Base-by-base conservation (phyloP, 306 rosid species). In the Corylus americana region DNA sequence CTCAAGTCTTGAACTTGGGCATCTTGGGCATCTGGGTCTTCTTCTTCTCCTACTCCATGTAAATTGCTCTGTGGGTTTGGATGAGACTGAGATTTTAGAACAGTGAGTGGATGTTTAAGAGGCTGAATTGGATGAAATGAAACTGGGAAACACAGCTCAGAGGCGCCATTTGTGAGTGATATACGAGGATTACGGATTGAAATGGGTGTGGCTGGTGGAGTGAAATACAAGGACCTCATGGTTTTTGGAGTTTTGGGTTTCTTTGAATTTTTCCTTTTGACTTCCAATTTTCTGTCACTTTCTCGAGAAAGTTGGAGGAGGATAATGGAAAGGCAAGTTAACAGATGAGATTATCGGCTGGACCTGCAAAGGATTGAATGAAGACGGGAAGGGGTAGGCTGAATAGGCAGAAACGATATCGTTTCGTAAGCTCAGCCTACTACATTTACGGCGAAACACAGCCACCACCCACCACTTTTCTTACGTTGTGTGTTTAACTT, bases 1-100 rank as follows among this genome's bases (percentile, higher is more conserved):
- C 85, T 86, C 49, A 92, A 89, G 79, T 88, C 97, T 83, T 95
- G 72, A 62, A 92, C 88, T 78, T 54, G 86, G 31, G 78, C 69
- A 45, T 82, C 87, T 54, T 77, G 78, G 64, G 50, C 49, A 67
- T 67, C 72, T 67, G 72, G 72, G 72, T 67, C 72, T 66, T 66
- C 71, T 35, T 75, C 79, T 9, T 69, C 84, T 72, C 85, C 90
- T 2, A 49, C 74, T 17, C 77, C 70, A 35, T 62, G 74, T 11
- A 77, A 85, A 12, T 81, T 55, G 61, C 68, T 78, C 62, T 78
- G 83, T 6, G 89, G 79, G 31, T 71, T 66, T 4, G 81, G 58
- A 37, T 66, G 71, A 78, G 85, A 78, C 53, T 57, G 82, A 61
- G 89, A 85, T 74, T 81, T 84, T 8, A 70, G 71, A 77, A 71